These are phyloP conservation scores for Cryptosporidium ubiquitum DNA, from an alignment of 169 alveolate genomes.

Conservation along the genomic window DNA sequence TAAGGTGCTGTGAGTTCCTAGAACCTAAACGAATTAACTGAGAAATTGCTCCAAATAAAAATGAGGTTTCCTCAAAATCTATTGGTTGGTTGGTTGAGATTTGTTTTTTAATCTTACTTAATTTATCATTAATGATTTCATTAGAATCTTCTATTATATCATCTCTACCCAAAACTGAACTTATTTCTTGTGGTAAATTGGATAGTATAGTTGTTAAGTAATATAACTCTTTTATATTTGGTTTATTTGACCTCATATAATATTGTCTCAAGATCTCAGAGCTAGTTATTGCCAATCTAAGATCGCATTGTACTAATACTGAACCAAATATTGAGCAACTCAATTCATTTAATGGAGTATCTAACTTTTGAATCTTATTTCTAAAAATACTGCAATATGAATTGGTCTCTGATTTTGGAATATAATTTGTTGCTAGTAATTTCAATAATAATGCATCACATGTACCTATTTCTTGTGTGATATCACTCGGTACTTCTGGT, in stretches of 20 bases:
- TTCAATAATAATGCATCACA: constrained; percentile 53
- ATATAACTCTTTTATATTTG: constrained; percentile 21
- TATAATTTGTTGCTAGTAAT: neutral
- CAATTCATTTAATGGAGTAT: constrained; percentile 22
- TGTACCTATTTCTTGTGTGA: constrained; percentile 21
- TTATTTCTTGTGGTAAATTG: constrained; percentile 32
- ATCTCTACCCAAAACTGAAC: constrained; percentile 27
- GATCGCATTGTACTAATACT: constrained; percentile 28
- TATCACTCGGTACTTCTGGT: constrained; percentile 17
- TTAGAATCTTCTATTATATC: constrained; percentile 52
- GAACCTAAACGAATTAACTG: constrained; percentile 20
- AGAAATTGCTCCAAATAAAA: constrained; percentile 31
- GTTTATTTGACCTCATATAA: constrained; percentile 13
- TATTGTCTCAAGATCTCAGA: constrained; percentile 42
- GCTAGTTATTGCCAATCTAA: neutral
- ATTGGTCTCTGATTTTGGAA: neutral
- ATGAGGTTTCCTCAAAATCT: constrained; percentile 16
- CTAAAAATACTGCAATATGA: constrained; percentile 32
- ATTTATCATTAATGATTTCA: constrained; percentile 29
- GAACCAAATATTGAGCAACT: constrained; percentile 64
- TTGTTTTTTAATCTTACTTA: constrained; percentile 15
- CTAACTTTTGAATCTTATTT: constrained; percentile 26
- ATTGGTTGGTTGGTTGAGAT: neutral
- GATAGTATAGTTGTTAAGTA: constrained; percentile 26
- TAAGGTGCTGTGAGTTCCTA: constrained; percentile 12